These are phyloP conservation scores for Thelonectria rubi DNA, from an alignment of 2,329 filamentous ascomycete species.

Conservation along the genomic window DNA sequence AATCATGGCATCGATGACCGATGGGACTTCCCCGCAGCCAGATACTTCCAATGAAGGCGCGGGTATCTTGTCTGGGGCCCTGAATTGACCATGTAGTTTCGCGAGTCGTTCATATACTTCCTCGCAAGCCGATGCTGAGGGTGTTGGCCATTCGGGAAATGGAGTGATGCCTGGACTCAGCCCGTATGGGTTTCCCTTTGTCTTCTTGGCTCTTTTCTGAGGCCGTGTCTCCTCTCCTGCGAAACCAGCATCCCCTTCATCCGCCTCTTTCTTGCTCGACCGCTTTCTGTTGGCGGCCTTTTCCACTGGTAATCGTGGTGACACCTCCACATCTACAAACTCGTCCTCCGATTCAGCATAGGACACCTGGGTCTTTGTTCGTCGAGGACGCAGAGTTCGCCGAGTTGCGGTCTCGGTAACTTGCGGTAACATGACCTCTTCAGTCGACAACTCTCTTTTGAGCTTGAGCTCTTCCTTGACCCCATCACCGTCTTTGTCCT, in stretches of 20 bases:
- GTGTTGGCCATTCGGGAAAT: slow-evolving; percentile 39
- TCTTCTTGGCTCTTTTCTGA: slow-evolving; percentile 35
- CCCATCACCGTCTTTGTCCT: not conserved
- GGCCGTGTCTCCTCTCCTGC: slow-evolving; percentile 18
- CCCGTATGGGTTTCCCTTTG: slow-evolving; percentile 41
- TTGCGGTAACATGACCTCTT: not conserved
- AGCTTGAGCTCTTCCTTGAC: not conserved
- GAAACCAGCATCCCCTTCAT: slow-evolving; percentile 20
- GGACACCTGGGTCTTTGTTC: slow-evolving; percentile 2
- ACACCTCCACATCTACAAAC: not conserved
- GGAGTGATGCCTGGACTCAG: slow-evolving; percentile 41
- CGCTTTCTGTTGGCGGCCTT: slow-evolving; percentile 9
- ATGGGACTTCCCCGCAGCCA: slow-evolving; percentile 41
- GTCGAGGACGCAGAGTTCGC: slow-evolving; percentile 21
- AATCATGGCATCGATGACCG: slow-evolving; percentile 40
- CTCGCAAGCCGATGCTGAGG: slow-evolving; percentile 36
- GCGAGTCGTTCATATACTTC: slow-evolving; percentile 37
- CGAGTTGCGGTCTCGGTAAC: not conserved
- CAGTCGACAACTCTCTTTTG: not conserved
- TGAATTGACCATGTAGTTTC: slow-evolving; percentile 38
- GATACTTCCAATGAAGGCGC: slow-evolving; percentile 42
- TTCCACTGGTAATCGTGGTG: not conserved
- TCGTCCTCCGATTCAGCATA: slow-evolving; percentile 39
- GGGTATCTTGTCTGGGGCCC: slow-evolving; percentile 40
- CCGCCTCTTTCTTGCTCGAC: slow-evolving; percentile 28